phyloP scores from a whole-genome alignment of 768 basidiomycete genomes.

The Xerocomellus chrysenteron region DNA sequence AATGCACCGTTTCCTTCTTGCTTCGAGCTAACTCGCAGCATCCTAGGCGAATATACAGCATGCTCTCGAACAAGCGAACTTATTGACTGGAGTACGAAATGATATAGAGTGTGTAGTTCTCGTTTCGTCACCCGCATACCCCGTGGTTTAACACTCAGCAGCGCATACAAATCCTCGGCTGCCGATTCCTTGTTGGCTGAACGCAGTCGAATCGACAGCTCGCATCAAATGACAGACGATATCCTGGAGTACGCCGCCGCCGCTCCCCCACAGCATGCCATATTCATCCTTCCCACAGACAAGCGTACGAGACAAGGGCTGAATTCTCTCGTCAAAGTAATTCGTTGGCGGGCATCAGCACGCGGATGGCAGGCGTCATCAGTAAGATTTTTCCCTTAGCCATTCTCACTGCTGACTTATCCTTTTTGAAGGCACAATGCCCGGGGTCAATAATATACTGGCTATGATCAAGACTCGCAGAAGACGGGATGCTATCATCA shows the following conservation, averaged over 20 bases:
- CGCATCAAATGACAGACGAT: slow-evolving; percentile 93
- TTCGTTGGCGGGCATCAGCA: slow-evolving; percentile 75
- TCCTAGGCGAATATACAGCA: slow-evolving; percentile 72
- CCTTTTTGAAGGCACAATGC: slow-evolving; percentile 65
- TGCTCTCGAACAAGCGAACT: slow-evolving; percentile 82
- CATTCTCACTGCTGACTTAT: not conserved
- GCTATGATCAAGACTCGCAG: slow-evolving; percentile 92
- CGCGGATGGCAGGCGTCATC: slow-evolving; percentile 79
- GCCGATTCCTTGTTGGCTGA: slow-evolving; percentile 88
- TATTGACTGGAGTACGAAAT: slow-evolving; percentile 87
- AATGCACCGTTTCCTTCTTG: not conserved
- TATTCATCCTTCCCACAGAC: slow-evolving; percentile 45
- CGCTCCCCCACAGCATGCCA: not conserved
- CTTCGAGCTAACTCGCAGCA: not conserved
- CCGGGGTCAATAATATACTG: slow-evolving; percentile 90
- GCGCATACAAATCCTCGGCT: slow-evolving; percentile 87
- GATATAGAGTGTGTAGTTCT: slow-evolving; percentile 80
- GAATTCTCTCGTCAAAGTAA: slow-evolving; percentile 85
- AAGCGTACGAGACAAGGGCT: slow-evolving; percentile 95
- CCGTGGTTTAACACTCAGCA: slow-evolving; percentile 30
- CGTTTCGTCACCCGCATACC: not conserved
- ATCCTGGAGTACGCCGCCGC: slow-evolving; percentile 67
- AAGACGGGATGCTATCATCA: slow-evolving; percentile 83
- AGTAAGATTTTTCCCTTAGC: slow-evolving; percentile 45
- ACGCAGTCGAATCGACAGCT: slow-evolving; percentile 85